Base-by-base conservation (phyloP, 768 basidiomycete species). In the Scleroderma citrinum region DNA sequence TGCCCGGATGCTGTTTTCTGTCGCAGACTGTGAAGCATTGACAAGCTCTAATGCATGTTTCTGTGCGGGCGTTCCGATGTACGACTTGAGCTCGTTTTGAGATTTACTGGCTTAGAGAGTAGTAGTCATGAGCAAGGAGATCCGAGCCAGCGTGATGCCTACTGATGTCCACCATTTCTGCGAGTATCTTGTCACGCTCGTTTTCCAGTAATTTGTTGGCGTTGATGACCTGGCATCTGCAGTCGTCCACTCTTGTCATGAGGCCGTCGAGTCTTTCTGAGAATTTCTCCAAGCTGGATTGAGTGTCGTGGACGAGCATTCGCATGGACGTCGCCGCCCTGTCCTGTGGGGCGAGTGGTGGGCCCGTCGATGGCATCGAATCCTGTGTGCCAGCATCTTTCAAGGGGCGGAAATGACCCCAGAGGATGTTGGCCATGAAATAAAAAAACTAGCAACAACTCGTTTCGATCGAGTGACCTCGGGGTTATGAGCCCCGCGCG, bases 271-370 rank as follows among this genome's bases (percentile, higher is more conserved):
- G 76, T 26, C 75, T 74, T 7, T 68, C 67, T 0, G 82, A 77
- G 51, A 88, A 87, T 56, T 70, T 77, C 64, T 89, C 84, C 31
- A 88, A 72, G 52, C 82, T 78, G 19, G 76, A 77, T 48, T 87
- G 84, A 1, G 84, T 87, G 59, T 88, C 87, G 54, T 87, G 79
- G 19, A 89, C 67, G 12, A 88, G 73, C 55, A 87, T 75, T 35
- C 85, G 78, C 68, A 82, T 82, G 6, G 86, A 84, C 3, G 85
- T 83, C 12, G 76, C 78, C 10, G 77, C 76, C 56, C 77, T 86
- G 67, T 88, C 85, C 24, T 77, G 56, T 4, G 85, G 81, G 11
- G 71, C 70, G 36, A 72, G 53, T 11, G 77, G 73, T 7, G 69
- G 63, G 29, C 54, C 51, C 44, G 55, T 56, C 13, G 55, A 48